Base-by-base conservation (phyloP, 495 filamentous ascomycete genomes). In the Aspergillus incahuasiensis region DNA sequence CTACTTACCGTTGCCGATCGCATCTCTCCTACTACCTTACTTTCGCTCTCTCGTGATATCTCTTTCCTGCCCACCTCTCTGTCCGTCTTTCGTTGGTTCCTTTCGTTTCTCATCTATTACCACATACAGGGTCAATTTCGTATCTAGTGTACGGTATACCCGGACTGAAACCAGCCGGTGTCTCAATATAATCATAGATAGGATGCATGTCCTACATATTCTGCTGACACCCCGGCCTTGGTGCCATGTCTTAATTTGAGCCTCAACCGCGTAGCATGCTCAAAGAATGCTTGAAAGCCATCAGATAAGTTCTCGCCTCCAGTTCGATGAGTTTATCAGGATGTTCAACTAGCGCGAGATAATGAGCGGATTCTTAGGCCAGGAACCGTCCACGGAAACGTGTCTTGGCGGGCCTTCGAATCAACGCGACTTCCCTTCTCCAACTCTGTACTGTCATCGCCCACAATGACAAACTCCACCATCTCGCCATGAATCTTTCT, bases 401-500 rank as follows among this genome's bases (percentile, higher is more conserved):
- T 19, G 48, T 51, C 38, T 51, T 51, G 48, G 48, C 48, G 19
- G 7, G 32, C 9, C 32, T 9, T 35, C 8, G 32, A 35, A 15
- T 35, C 5, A 35, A 12, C 8, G 6, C 32, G 13, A 35, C 32
- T 30, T 9, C 28, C 42, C 21, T 42, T 43, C 45, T 49, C 46
- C 53, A 48, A 55, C 53, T 42, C 1, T 24, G 18, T 12, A 50
- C 28, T 18, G 1, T 28, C 39, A 22, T 42, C 32, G 11, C n/a
- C 47, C 39, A 56, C 25, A 42, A 61, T 61, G 54, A 57, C 21
- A 19, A n/a, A 34, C 35, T 44, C n/a, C 9, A 42, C 35, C 9
- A n/a, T 28, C 22, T 40, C 35, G 47, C 19, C n/a, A 66, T 66
- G 60, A 61, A 63, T 43, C 12, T 55, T 24, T 20, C 54, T 54